A percentile compares a stretch with the other conserved stretches of the same genome.
Conservation (phyloP, 2,329 filamentous ascomycete species). For the Verticillium klebahnii region DNA sequence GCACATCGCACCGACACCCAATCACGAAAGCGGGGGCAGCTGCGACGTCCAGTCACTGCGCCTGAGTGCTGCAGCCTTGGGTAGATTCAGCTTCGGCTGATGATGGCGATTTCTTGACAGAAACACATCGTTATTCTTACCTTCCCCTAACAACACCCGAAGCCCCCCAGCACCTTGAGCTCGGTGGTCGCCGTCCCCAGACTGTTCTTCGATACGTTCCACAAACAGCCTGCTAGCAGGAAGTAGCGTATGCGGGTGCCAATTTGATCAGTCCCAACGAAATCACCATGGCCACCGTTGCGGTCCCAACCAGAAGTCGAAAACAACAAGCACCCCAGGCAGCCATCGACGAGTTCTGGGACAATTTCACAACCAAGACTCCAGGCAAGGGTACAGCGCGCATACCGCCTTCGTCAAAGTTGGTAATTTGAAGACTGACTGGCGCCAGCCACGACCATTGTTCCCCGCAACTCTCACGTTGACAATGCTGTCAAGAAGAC, state of each 20-base stretch:
- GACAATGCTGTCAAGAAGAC: conserved; percentile 38
- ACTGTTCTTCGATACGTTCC: neutral
- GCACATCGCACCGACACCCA: neutral
- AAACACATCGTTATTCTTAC: too few species aligned
- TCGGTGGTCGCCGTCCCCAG: neutral
- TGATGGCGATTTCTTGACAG: too few species aligned
- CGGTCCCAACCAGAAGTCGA: neutral
- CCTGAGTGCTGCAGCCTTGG: neutral
- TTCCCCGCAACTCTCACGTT: conserved; percentile 64
- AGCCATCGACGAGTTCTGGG: conserved; percentile 69
- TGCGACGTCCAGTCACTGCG: neutral
- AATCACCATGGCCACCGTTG: neutral
- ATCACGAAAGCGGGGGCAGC: neutral
- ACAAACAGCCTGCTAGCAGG: neutral
- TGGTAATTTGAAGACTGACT: neutral
- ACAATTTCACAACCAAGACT: conserved; percentile 63
- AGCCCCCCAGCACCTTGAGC: too few species aligned
- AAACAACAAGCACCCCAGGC: conserved; percentile 61
- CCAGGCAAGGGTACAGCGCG: conserved; percentile 59
- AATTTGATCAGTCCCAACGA: neutral
- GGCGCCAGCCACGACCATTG: conserved; percentile 57
- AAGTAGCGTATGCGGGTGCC: neutral
- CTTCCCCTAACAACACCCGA: too few species aligned
- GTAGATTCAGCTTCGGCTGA: neutral
- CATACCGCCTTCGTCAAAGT: too few species aligned